Evolutionary conservation across 2,329 filamentous ascomycete genomes (phyloP).

Genomic region (Alternaria postmessia): DNA sequence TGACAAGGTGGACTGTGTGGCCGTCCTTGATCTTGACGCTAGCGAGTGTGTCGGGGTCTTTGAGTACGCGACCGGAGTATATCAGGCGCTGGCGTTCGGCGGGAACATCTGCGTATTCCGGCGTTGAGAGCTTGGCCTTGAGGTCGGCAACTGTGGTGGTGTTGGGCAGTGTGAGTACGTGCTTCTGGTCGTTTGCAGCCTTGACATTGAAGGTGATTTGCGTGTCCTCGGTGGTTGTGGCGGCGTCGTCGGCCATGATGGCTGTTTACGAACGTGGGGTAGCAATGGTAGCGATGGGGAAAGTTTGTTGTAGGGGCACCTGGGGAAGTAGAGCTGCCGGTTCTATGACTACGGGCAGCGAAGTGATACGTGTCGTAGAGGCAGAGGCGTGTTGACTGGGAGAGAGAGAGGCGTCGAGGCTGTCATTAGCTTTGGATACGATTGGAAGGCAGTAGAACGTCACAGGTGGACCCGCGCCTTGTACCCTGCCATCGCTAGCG

Average conservation of each 20-base stretch:
- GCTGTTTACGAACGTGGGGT: slow-evolving; percentile 15
- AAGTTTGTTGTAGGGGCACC: background rate
- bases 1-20: slow-evolving; percentile 95
- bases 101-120: slow-evolving; percentile 86
- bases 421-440: slow-evolving; percentile 23
- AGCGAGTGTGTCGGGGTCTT: slow-evolving; percentile 85
- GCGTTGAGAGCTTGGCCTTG: slow-evolving; percentile 83
- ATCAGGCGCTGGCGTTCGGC: slow-evolving; percentile 91
- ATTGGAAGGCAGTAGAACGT: slow-evolving; percentile 45
- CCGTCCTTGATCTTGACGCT: slow-evolving; percentile 95
- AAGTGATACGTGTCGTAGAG: slow-evolving; percentile 14
- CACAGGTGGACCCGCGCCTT: slow-evolving; percentile 18
- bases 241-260: slow-evolving; percentile 71
- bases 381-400: slow-evolving; percentile 15
- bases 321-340: background rate
- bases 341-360: background rate
- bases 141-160: slow-evolving; percentile 82
- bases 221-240: slow-evolving; percentile 66
- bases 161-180: slow-evolving; percentile 80
- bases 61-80: slow-evolving; percentile 96
- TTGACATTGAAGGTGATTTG: slow-evolving; percentile 97
- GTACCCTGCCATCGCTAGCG: slow-evolving; percentile 26
- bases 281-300: slow-evolving; percentile 16
- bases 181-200: slow-evolving; percentile 88
- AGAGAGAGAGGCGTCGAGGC: background rate